Percentiles rank a stretch among this genome's conserved stretches.
Conservation (phyloP, 2,329 filamentous ascomycete species). For the Aspergillus tanneri region DNA sequence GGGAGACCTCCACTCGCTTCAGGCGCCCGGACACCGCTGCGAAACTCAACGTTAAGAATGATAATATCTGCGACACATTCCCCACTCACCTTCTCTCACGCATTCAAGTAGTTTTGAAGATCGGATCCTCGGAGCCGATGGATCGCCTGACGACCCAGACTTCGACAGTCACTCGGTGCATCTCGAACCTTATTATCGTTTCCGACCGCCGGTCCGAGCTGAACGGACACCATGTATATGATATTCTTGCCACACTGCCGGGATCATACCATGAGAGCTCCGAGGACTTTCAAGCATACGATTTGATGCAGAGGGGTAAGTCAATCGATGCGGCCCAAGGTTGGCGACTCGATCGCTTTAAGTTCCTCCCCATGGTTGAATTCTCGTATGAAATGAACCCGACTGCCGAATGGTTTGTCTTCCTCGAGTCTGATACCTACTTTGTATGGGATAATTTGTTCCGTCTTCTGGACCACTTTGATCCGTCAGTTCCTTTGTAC, state of each 20-base stretch:
- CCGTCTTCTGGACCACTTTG: constrained; percentile 51
- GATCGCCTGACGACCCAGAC: constrained; percentile 50
- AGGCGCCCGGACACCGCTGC: neutral
- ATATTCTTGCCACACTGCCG: constrained; percentile 51
- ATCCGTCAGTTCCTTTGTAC: constrained; percentile 48
- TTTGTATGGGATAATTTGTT: constrained; percentile 48
- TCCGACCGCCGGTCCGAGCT: constrained; percentile 53
- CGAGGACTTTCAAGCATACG: constrained; percentile 43
- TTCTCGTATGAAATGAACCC: constrained; percentile 50
- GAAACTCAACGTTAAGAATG: neutral
- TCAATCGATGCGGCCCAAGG: constrained; percentile 39
- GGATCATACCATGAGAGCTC: constrained; percentile 37
- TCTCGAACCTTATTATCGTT: constrained; percentile 49
- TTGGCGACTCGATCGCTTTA: constrained; percentile 58
- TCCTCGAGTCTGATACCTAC: constrained; percentile 58
- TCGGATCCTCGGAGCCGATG: constrained; percentile 47
- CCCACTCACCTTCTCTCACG: constrained; percentile 40
- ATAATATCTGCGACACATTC: constrained; percentile 26
- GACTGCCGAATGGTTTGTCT: constrained; percentile 56
- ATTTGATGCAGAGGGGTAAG: constrained; percentile 41
- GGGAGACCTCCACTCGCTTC: constrained; percentile 24
- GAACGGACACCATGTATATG: constrained; percentile 45
- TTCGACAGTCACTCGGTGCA: constrained; percentile 54
- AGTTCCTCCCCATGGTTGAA: constrained; percentile 58
- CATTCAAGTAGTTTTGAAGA: constrained; percentile 52